Percentiles rank a stretch among this genome's conserved stretches.
phyloP scores from a whole-genome alignment of 164 flowering plant genomes.

The Liriodendron chinense region DNA sequence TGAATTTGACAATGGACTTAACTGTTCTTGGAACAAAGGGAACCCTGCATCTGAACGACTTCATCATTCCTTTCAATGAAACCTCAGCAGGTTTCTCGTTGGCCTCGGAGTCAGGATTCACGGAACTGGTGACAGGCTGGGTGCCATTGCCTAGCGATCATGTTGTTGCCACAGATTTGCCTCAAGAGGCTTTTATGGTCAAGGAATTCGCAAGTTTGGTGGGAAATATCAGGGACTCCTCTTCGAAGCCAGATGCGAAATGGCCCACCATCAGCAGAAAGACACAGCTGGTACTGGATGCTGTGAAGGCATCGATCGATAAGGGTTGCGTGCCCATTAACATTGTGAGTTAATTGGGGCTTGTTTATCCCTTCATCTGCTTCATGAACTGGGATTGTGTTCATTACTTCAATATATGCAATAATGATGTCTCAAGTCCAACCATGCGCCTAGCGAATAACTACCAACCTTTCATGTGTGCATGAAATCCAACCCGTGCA shows the following conservation, averaged over 20 bases:
- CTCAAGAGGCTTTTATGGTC: constrained; percentile 41
- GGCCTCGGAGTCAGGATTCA: constrained; percentile 14
- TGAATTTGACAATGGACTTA: constrained; percentile 29
- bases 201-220: constrained; percentile 33
- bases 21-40: constrained; percentile 33
- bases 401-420: background rate
- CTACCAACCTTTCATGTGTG: background rate
- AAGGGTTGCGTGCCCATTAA: constrained; percentile 10
- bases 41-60: constrained; percentile 27
- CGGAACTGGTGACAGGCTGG: constrained; percentile 28
- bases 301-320: constrained; percentile 31
- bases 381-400: background rate
- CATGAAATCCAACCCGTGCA: background rate
- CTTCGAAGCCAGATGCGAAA: constrained; percentile 23
- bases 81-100: constrained; percentile 17
- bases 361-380: background rate
- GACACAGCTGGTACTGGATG: constrained; percentile 37
- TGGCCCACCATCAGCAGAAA: constrained; percentile 33
- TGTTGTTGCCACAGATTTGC: constrained; percentile 23
- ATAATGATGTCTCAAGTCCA: too few species aligned
- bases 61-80: constrained; percentile 28
- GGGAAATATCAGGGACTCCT: constrained; percentile 12
- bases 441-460: too few species aligned
- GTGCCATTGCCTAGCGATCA: constrained; percentile 17
- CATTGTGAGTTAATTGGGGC: background rate